phyloP scores from a whole-genome alignment of 1,139 yeast genomes.

The Geotrichum carabidarum region DNA sequence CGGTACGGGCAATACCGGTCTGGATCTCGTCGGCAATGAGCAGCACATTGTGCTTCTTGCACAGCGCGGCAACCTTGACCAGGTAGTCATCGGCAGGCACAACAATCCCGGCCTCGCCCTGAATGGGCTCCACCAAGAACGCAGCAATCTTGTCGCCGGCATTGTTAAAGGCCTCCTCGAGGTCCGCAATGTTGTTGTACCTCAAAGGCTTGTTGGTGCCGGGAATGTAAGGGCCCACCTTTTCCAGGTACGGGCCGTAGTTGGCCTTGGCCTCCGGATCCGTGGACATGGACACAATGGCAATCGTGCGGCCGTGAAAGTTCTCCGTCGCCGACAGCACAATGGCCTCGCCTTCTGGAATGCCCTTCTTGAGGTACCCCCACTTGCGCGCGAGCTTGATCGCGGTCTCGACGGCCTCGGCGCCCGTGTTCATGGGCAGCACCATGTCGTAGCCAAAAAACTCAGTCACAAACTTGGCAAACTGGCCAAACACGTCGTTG shows the following conservation, averaged over 20 bases:
- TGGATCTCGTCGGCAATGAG: constrained; percentile 95
- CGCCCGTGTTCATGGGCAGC: constrained; percentile 97
- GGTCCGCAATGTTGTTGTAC: constrained; percentile 62
- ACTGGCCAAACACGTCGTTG: constrained; percentile 79
- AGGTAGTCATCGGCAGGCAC: constrained; percentile 86
- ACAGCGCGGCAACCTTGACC: constrained; percentile 62
- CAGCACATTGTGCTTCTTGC: constrained; percentile 78
- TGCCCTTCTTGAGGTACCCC: constrained; percentile 89
- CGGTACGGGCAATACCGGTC: constrained; percentile 97
- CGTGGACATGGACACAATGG: constrained; percentile 92
- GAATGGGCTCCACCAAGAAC: constrained; percentile 88
- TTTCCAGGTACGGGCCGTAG: constrained; percentile 84
- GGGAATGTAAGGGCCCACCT: constrained; percentile 79
- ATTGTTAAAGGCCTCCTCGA: constrained; percentile 71
- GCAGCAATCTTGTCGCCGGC: constrained; percentile 94
- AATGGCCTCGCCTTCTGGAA: constrained; percentile 77
- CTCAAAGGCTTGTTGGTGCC: constrained; percentile 41
- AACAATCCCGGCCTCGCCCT: constrained; percentile 97
- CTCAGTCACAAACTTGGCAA: constrained; percentile 84
- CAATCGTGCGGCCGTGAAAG: constrained; percentile 95
- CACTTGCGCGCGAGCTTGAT: constrained; percentile 92
- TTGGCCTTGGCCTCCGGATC: constrained; percentile 87
- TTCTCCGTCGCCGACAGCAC: constrained; percentile 81
- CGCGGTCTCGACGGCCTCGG: constrained; percentile 96
- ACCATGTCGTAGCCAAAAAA: constrained; percentile 88